phyloP scores from a whole-genome alignment of 441 rosid species.

The Bruguiera hainesii region DNA sequence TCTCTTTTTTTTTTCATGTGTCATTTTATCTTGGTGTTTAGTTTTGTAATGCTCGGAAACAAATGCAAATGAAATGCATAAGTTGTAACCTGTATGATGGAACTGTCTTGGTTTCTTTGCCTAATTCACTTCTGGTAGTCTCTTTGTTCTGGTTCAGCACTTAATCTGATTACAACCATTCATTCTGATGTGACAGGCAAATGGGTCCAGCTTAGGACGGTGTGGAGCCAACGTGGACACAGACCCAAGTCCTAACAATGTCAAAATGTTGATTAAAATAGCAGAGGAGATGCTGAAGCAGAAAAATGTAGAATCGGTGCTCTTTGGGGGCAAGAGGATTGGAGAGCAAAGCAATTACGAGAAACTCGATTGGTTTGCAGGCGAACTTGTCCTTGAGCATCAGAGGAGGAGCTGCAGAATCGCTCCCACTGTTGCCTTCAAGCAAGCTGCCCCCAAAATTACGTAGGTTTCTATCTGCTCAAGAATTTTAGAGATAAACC shows the following conservation, averaged over 20 bases:
- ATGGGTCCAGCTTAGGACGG: conserved; percentile 66
- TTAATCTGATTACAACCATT: conserved; percentile 12
- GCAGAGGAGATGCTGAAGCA: conserved; percentile 96
- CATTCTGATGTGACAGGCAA: conserved; percentile 51
- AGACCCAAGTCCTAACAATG: conserved; percentile 64
- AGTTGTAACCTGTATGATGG: background rate
- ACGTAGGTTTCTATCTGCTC: conserved; percentile 26
- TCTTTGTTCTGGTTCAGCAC: background rate
- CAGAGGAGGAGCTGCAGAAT: conserved; percentile 89
- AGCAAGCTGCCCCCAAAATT: conserved; percentile 58
- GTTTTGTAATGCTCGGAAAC: background rate
- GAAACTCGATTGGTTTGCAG: conserved; percentile 85
- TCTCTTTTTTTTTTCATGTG: background rate
- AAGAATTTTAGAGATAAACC: conserved; percentile 26
- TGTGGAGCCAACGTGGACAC: conserved; percentile 68
- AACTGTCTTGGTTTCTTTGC: background rate
- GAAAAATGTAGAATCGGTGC: conserved; percentile 88
- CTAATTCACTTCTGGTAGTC: background rate
- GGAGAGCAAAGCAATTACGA: conserved; percentile 69
- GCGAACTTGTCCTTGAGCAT: conserved; percentile 86
- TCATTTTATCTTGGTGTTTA: background rate
- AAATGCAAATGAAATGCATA: too few species aligned
- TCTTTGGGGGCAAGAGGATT: conserved; percentile 79
- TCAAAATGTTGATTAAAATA: conserved; percentile 55
- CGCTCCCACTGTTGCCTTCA: conserved; percentile 97